Evolutionary conservation across 306 rosid species (phyloP).

Genomic region (Rosa multiflora): DNA sequence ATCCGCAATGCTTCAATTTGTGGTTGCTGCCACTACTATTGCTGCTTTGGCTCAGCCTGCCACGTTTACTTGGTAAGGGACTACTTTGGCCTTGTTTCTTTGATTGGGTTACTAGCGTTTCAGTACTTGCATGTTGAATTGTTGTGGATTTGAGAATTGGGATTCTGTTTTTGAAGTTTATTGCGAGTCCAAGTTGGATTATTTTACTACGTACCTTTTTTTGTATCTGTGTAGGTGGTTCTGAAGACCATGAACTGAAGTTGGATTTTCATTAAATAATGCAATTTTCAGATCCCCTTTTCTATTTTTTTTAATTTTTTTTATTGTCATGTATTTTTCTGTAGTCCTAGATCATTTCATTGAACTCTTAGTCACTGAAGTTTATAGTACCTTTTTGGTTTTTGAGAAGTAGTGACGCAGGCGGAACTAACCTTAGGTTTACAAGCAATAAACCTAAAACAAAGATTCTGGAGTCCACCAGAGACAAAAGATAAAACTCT

Average conservation of each 20-base stretch:
- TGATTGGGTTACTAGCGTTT: not conserved
- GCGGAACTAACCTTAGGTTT: too few species aligned
- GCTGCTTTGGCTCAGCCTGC: slow-evolving; percentile 85
- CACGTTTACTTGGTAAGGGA: slow-evolving; percentile 76
- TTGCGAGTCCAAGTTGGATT: not conserved
- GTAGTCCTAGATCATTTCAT: not conserved
- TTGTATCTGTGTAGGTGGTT: not conserved
- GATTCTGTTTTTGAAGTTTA: slow-evolving; percentile 4
- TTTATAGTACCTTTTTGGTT: not conserved
- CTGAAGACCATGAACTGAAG: not conserved
- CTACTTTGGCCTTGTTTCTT: not conserved
- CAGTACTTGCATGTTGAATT: slow-evolving; percentile 1
- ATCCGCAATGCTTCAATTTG: slow-evolving; percentile 90
- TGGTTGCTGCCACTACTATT: slow-evolving; percentile 84
- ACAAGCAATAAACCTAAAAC: too few species aligned
- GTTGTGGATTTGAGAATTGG: not conserved
- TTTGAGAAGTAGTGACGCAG: not conserved
- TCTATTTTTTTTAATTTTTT: not conserved
- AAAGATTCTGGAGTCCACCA: too few species aligned
- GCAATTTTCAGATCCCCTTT: not conserved
- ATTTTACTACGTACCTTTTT: not conserved
- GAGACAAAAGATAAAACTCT: too few species aligned
- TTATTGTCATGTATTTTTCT: not conserved
- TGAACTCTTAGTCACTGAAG: not conserved
- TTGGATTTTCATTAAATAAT: not conserved